These are phyloP conservation scores for Rhodotorula sp. DNA, from an alignment of 1,284 basidiomycete species.

Conservation along the genomic window DNA sequence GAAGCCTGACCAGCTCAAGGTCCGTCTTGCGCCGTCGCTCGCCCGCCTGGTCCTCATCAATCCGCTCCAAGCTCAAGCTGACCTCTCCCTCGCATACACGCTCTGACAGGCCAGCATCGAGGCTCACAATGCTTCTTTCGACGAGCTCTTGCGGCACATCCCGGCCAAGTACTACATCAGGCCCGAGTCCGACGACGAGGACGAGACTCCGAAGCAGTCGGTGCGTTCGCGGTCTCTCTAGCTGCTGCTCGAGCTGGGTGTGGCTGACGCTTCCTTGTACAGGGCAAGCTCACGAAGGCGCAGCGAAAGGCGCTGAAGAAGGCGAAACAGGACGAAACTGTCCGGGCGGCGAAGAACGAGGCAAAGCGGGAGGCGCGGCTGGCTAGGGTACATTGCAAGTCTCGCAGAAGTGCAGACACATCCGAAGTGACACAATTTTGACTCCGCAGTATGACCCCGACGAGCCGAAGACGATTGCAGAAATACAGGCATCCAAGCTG, in stretches of 20 bases:
- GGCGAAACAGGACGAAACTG: slow-evolving; percentile 66
- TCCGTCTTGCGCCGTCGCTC: not conserved
- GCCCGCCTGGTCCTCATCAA: not conserved
- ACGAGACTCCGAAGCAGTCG: slow-evolving; percentile 45
- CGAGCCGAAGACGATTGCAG: slow-evolving; percentile 76
- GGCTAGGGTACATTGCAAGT: slow-evolving; percentile 65
- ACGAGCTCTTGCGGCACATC: slow-evolving; percentile 74
- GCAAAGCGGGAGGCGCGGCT: slow-evolving; percentile 78
- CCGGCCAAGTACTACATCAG: slow-evolving; percentile 81
- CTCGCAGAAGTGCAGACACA: not conserved
- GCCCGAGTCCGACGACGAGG: slow-evolving; percentile 68
- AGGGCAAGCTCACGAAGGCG: slow-evolving; percentile 58
- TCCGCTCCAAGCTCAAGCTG: slow-evolving; percentile 4
- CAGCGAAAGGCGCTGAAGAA: slow-evolving; percentile 76
- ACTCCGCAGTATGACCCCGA: slow-evolving; percentile 76
- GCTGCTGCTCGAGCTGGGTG: no score
- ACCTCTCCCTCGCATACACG: not conserved
- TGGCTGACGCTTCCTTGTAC: not conserved
- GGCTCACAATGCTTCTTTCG: slow-evolving; percentile 77
- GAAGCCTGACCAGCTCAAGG: slow-evolving; percentile 13
- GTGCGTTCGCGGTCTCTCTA: slow-evolving; percentile 6
- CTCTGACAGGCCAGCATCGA: slow-evolving; percentile 64
- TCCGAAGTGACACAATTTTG: not conserved
- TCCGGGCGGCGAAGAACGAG: slow-evolving; percentile 40
- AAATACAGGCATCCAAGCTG: slow-evolving; percentile 56